Conservation (phyloP, 202 grass and related monocot species). For the Bolboschoenoplectus hybrid region DNA sequence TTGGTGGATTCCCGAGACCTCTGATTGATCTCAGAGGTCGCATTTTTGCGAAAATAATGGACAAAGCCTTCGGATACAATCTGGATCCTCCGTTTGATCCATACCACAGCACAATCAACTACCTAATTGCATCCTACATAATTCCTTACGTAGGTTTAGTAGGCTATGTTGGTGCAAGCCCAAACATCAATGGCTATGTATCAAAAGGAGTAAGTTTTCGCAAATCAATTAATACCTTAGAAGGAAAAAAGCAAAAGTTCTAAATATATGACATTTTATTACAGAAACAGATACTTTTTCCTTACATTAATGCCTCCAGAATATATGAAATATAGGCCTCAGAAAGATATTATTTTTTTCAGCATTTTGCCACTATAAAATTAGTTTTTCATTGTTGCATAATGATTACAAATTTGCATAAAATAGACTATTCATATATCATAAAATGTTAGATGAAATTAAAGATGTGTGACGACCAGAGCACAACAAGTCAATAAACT, state of each 20-base stretch:
- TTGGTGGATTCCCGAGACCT: conserved; percentile 73
- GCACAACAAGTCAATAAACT: too few relatives aligned
- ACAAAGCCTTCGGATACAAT: conserved; percentile 58
- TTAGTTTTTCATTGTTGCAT: not conserved
- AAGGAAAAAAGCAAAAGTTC: not conserved
- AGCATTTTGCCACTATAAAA: not conserved
- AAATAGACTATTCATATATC: too few relatives aligned
- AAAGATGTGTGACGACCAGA: not conserved
- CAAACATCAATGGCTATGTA: conserved; percentile 53
- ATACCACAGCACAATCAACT: conserved; percentile 58
- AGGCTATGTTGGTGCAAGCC: conserved; percentile 56
- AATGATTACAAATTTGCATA: not conserved
- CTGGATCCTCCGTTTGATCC: conserved; percentile 78
- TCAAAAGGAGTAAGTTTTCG: conserved; percentile 54
- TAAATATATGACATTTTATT: not conserved
- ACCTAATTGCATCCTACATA: conserved; percentile 83
- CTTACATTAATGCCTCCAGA: not conserved
- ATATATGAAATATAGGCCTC: not conserved
- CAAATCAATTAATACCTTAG: not conserved
- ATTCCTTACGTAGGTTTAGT: conserved; percentile 67
- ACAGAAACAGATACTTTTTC: not conserved
- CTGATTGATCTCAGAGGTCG: conserved; percentile 53
- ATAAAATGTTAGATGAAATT: too few relatives aligned
- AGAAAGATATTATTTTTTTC: not conserved
- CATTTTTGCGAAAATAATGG: conserved; percentile 63